phyloP scores from a whole-genome alignment of 1,139 yeast species.

The Geotrichum europaeum region DNA sequence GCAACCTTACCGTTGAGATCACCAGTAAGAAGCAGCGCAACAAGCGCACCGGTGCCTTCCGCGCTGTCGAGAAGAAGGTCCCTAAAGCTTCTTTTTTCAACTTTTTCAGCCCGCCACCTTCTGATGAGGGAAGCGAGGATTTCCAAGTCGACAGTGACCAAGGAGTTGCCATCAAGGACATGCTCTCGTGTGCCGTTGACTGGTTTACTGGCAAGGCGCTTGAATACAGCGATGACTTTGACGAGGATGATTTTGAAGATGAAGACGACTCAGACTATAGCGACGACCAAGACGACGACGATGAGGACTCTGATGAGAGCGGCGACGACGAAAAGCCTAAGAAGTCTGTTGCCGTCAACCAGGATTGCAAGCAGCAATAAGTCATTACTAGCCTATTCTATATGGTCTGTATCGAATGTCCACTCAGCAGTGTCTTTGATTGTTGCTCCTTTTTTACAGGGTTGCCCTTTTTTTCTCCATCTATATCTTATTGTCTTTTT shows the following conservation, averaged over 20 bases:
- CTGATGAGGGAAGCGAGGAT: constrained; percentile 56
- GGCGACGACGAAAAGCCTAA: neutral
- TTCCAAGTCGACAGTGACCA: constrained; percentile 85
- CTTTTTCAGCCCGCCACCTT: constrained; percentile 76
- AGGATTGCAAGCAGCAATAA: neutral
- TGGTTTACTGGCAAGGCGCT: constrained; percentile 98
- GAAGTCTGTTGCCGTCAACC: neutral
- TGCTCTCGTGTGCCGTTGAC: constrained; percentile 88
- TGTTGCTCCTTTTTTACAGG: too few species aligned
- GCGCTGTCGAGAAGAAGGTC: constrained; percentile 88
- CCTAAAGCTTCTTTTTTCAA: constrained; percentile 92
- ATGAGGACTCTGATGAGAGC: neutral
- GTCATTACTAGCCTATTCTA: neutral
- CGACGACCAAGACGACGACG: constrained; percentile 24
- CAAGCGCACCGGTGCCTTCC: constrained; percentile 92
- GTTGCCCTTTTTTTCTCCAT: too few species aligned
- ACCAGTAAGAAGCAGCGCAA: constrained; percentile 97
- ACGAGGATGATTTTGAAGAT: neutral
- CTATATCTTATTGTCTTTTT: too few species aligned
- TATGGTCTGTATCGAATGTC: neutral
- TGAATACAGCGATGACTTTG: constrained; percentile 39
- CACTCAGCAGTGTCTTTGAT: too few species aligned
- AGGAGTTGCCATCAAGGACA: constrained; percentile 92
- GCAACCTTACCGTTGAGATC: constrained; percentile 74
- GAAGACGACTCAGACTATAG: neutral